Conservation (phyloP, 306 rosid species). For the Medicago lupulina region DNA sequence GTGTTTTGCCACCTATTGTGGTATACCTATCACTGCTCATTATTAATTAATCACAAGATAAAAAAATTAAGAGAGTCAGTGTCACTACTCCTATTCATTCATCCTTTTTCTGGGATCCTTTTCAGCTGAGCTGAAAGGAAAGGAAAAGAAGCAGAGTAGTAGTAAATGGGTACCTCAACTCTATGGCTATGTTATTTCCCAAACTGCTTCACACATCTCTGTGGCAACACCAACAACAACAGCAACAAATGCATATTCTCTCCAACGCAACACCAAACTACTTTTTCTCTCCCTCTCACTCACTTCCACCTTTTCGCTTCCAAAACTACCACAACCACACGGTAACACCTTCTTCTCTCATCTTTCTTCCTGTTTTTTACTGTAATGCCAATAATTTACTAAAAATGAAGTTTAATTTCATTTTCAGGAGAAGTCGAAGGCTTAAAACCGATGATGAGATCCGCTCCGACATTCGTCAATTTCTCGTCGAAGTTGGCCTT, state of each 20-base stretch:
- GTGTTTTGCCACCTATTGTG: no score
- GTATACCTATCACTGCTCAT: no score
- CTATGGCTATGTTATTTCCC: neutral
- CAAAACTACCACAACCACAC: neutral
- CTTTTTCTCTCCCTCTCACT: neutral
- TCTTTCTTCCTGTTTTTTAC: neutral
- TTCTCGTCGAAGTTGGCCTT: constrained; percentile 63
- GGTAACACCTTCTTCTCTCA: neutral
- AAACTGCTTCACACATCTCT: neutral
- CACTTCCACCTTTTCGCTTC: constrained; percentile 22
- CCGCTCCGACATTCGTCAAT: constrained; percentile 68
- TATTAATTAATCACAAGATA: neutral
- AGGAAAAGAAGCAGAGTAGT: neutral
- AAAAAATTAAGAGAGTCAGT: neutral
- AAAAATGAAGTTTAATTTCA: neutral
- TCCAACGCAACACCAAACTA: neutral
- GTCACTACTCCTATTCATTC: neutral
- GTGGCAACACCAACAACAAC: neutral
- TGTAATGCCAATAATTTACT: neutral
- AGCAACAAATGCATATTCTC: neutral
- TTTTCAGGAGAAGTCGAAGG: constrained; percentile 57
- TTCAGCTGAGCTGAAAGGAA: neutral
- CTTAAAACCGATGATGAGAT: constrained; percentile 79
- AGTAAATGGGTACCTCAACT: neutral
- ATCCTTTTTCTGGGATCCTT: neutral